These are phyloP conservation scores for Naganishia randhawae DNA, from an alignment of 768 basidiomycete genomes.

Conservation along the genomic window DNA sequence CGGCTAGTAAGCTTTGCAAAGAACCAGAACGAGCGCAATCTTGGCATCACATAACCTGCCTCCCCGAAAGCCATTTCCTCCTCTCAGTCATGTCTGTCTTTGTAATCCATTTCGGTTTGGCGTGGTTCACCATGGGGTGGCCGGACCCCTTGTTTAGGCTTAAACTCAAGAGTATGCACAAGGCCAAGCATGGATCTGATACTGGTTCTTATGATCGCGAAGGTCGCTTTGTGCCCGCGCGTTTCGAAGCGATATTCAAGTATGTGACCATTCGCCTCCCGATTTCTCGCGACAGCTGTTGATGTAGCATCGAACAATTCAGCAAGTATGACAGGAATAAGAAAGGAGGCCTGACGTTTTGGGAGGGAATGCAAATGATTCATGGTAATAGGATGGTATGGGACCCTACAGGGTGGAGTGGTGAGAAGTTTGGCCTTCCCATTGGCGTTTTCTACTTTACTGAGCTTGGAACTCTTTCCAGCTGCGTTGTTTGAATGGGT, in stretches of 20 bases:
- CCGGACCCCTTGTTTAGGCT: constrained; percentile 55
- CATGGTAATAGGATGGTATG: constrained; percentile 37
- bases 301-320: neutral
- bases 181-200: constrained; percentile 55
- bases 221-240: constrained; percentile 53
- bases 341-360: constrained; percentile 34
- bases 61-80: neutral
- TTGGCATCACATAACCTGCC: neutral
- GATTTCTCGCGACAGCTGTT: neutral
- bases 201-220: constrained; percentile 54
- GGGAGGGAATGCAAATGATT: constrained; percentile 46
- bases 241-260: constrained; percentile 55
- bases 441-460: neutral
- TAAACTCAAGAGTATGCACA: constrained; percentile 50
- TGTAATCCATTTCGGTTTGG: constrained; percentile 50
- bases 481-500: constrained; percentile 11
- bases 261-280: neutral
- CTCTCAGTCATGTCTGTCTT: neutral
- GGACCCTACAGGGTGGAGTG: constrained; percentile 49
- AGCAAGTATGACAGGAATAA: constrained; percentile 27
- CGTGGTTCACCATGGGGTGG: constrained; percentile 48
- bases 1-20: constrained; percentile 53
- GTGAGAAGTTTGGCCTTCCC: neutral
- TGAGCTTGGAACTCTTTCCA: neutral
- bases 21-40: no score